Conservation (phyloP, 2,329 filamentous ascomycete species). For the Fonsecaea pedrosoi region DNA sequence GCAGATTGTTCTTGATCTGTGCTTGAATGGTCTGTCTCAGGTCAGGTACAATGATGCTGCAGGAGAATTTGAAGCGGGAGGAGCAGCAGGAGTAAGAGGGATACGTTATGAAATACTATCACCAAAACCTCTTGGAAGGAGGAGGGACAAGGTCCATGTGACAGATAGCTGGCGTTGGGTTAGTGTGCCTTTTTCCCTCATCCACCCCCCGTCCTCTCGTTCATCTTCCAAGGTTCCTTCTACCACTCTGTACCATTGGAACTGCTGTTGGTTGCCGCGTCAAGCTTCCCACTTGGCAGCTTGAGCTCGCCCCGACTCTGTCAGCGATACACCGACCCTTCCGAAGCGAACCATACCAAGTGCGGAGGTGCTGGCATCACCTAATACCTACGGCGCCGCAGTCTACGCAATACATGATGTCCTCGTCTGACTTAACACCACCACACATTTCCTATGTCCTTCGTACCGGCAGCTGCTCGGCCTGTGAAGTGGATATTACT, state of each 20-base stretch:
- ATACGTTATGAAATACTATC: slow-evolving; percentile 1
- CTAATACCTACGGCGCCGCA: too few relatives aligned
- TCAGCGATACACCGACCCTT: slow-evolving; percentile 19
- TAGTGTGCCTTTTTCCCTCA: not conserved
- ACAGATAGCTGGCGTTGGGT: not conserved
- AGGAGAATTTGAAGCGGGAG: not conserved
- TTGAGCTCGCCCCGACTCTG: not conserved
- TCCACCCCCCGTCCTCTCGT: slow-evolving; percentile 3
- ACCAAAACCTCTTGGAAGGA: not conserved
- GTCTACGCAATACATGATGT: too few relatives aligned
- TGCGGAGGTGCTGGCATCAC: too few relatives aligned
- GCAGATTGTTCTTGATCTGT: slow-evolving; percentile 2
- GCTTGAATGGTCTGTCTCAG: not conserved
- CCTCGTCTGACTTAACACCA: too few relatives aligned
- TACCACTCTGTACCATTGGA: not conserved
- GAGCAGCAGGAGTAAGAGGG: not conserved
- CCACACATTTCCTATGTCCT: too few relatives aligned
- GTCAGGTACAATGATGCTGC: not conserved
- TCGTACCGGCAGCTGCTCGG: too few relatives aligned
- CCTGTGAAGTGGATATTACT: too few relatives aligned
- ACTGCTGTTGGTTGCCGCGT: slow-evolving; percentile 4
- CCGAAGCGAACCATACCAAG: not conserved
- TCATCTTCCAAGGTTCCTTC: not conserved
- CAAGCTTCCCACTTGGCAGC: slow-evolving; percentile 11
- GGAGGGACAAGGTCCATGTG: slow-evolving; percentile 18